Evolutionary conservation across 2,329 filamentous ascomycete species (phyloP).

Genomic region (Pseudophaeomoniella oleicola): DNA sequence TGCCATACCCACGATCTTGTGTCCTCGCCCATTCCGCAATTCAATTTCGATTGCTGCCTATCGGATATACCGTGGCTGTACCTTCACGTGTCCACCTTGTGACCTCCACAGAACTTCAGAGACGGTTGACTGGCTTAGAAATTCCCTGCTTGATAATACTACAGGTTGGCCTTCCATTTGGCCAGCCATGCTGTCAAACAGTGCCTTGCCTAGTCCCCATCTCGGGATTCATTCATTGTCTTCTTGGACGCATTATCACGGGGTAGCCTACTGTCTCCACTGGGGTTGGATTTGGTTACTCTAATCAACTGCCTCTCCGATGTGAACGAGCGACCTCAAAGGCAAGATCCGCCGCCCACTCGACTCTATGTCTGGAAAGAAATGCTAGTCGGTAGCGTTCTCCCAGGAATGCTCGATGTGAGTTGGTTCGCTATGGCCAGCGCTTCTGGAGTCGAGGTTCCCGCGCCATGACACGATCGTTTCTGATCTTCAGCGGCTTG

Average conservation of each 20-base stretch:
- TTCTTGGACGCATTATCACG: slow-evolving; percentile 49
- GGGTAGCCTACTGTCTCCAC: slow-evolving; percentile 52
- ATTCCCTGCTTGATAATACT: too few relatives aligned
- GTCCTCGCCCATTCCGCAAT: too few relatives aligned
- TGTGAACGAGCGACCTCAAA: slow-evolving; percentile 45
- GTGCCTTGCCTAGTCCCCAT: slow-evolving; percentile 50
- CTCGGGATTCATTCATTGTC: slow-evolving; percentile 42
- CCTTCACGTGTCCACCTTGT: too few relatives aligned
- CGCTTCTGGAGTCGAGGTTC: slow-evolving; percentile 53
- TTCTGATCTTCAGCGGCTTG: slow-evolving; percentile 29
- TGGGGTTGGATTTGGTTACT: slow-evolving; percentile 52
- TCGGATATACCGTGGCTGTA: too few relatives aligned
- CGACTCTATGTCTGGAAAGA: slow-evolving; percentile 46
- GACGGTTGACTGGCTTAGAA: too few relatives aligned
- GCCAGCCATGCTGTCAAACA: slow-evolving; percentile 53
- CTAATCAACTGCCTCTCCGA: slow-evolving; percentile 44
- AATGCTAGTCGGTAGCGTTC: slow-evolving; percentile 46
- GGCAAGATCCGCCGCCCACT: slow-evolving; percentile 47
- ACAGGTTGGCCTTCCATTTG: slow-evolving; percentile 50
- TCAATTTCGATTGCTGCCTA: too few relatives aligned
- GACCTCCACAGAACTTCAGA: too few relatives aligned
- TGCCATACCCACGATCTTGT: too few relatives aligned
- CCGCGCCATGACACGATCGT: slow-evolving; percentile 53
- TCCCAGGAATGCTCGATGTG: slow-evolving; percentile 46
- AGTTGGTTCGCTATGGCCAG: slow-evolving; percentile 48